A percentile compares a stretch with the other conserved stretches of the same genome.
Conservation (phyloP, 306 rosid species). For the Sicyos baderoa region DNA sequence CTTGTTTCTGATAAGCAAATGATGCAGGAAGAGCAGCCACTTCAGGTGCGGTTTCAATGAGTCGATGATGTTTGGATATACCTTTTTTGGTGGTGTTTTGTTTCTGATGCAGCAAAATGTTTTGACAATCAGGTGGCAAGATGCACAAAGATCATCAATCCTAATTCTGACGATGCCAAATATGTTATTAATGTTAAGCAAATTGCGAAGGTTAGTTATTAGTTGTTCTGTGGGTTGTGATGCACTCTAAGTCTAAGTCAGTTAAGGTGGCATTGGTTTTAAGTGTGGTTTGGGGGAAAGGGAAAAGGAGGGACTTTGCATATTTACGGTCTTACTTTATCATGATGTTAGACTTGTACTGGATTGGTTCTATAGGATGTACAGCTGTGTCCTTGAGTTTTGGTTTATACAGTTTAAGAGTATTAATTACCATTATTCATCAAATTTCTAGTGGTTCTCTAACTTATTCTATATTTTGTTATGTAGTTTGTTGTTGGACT, state of each 20-base stretch:
- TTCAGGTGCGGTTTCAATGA: slow-evolving; percentile 47
- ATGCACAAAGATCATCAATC: slow-evolving; percentile 93
- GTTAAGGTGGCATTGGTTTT: background rate
- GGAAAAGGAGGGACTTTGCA: background rate
- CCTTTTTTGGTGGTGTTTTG: background rate
- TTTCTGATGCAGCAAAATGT: slow-evolving; percentile 21
- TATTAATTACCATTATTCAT: background rate
- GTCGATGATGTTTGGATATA: background rate
- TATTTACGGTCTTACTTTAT: background rate
- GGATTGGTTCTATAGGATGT: no score
- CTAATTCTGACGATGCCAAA: slow-evolving; percentile 95
- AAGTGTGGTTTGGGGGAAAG: slow-evolving; percentile 1
- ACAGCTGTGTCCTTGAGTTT: no score
- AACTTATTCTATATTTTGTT: slow-evolving; percentile 24
- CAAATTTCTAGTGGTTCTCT: slow-evolving; percentile 19
- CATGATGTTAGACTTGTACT: background rate
- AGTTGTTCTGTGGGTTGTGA: background rate
- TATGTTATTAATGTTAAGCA: slow-evolving; percentile 94
- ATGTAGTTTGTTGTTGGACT: slow-evolving; percentile 95
- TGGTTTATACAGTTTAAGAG: background rate
- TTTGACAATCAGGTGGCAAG: slow-evolving; percentile 70
- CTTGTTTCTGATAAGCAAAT: slow-evolving; percentile 98
- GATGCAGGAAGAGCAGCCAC: slow-evolving; percentile 99
- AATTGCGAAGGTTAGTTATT: slow-evolving; percentile 70
- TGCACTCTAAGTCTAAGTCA: background rate